These are phyloP conservation scores for Bryum argenteum DNA, from an alignment of 225 moss, liverwort and hornwort species.

Conservation along the genomic window DNA sequence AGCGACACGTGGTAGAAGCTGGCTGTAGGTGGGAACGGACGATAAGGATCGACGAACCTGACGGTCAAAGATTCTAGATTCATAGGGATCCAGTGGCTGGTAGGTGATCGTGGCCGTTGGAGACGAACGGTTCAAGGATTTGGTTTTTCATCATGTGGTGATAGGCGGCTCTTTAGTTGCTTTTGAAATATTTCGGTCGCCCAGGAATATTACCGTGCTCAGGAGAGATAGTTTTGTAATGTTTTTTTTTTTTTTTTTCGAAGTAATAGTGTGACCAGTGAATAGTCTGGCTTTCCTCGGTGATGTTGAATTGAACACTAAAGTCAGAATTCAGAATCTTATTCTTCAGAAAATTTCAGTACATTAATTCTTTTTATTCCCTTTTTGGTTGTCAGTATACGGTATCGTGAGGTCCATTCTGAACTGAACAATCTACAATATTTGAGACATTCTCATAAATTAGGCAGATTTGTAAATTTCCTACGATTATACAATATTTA, in stretches of 20 bases:
- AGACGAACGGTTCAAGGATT: constrained; percentile 1
- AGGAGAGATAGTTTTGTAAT: background rate
- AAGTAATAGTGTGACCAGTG: too few species aligned
- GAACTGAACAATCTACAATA: too few species aligned
- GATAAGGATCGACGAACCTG: constrained; percentile 8
- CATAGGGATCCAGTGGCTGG: background rate
- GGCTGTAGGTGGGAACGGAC: rapidly evolving
- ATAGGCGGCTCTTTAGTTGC: background rate
- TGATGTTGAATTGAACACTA: too few species aligned
- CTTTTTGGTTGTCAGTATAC: too few species aligned
- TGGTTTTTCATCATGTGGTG: background rate
- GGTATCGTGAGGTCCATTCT: too few species aligned
- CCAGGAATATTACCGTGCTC: constrained; percentile 25
- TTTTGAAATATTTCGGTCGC: constrained; percentile 10
- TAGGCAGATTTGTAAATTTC: too few species aligned
- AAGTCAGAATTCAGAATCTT: too few species aligned
- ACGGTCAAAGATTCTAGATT: constrained; percentile 22
- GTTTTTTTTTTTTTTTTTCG: background rate
- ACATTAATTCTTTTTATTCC: too few species aligned
- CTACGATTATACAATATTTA: too few species aligned
- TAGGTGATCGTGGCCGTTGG: constrained; percentile 17
- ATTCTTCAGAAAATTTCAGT: too few species aligned
- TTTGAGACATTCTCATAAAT: too few species aligned
- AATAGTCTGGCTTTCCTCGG: too few species aligned
- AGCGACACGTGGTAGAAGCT: constrained; percentile 19